These are phyloP conservation scores for Tulasnella sp. DNA, from an alignment of 768 basidiomycete genomes.

Conservation along the genomic window DNA sequence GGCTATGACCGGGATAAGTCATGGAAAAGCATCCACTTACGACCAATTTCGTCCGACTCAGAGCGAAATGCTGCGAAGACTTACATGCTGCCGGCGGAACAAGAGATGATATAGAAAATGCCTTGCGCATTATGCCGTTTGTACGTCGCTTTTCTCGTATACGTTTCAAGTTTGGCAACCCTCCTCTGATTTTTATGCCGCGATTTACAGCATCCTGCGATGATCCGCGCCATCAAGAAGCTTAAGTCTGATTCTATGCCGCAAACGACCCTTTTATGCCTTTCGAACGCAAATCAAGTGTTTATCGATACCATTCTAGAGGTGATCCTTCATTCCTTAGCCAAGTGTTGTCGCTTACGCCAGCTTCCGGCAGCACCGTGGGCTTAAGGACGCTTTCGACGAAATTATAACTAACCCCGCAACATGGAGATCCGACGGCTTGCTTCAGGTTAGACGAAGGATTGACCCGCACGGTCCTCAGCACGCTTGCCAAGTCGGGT, in stretches of 20 bases:
- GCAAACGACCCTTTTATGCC: slow-evolving; percentile 68
- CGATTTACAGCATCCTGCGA: slow-evolving; percentile 75
- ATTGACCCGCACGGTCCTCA: slow-evolving; percentile 67
- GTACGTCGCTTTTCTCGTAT: slow-evolving; percentile 43
- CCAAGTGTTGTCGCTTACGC: not conserved
- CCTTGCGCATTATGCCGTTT: slow-evolving; percentile 76
- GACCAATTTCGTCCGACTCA: slow-evolving; percentile 21
- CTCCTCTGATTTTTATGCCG: not conserved
- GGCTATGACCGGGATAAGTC: slow-evolving; percentile 36
- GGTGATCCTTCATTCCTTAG: slow-evolving; percentile 29
- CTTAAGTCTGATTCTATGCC: slow-evolving; percentile 58
- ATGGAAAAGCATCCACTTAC: slow-evolving; percentile 34
- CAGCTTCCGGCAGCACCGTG: slow-evolving; percentile 46
- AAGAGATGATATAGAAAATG: slow-evolving; percentile 60
- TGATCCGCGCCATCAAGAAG: slow-evolving; percentile 75
- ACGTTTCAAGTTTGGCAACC: not conserved
- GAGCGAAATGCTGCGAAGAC: slow-evolving; percentile 59
- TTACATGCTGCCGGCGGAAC: slow-evolving; percentile 59
- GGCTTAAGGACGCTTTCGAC: slow-evolving; percentile 57
- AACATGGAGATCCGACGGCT: slow-evolving; percentile 56
- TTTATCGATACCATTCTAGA: slow-evolving; percentile 86
- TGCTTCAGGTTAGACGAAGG: slow-evolving; percentile 64
- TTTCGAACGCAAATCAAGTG: slow-evolving; percentile 88
- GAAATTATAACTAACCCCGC: slow-evolving; percentile 92
- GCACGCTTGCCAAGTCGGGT: slow-evolving; percentile 77